phyloP scores from a whole-genome alignment of 2,329 filamentous ascomycete genomes.

The Aspergillus puulaauensis region DNA sequence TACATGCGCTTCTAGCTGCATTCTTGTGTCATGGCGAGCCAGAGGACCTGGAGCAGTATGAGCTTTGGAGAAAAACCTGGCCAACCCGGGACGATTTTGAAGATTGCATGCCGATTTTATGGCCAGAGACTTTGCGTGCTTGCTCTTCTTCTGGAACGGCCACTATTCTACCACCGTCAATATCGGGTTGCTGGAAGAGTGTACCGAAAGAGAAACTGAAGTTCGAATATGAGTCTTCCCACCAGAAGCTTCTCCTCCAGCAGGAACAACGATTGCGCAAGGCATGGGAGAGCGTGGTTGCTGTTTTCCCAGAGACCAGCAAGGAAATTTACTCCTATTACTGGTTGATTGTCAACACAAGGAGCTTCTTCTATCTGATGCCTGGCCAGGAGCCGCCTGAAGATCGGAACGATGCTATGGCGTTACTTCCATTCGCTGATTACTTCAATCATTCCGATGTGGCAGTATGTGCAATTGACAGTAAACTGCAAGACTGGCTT shows the following conservation, averaged over 20 bases:
- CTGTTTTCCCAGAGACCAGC: slow-evolving; percentile 44
- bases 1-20: slow-evolving; percentile 73
- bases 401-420: slow-evolving; percentile 47
- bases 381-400: slow-evolving; percentile 37
- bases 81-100: slow-evolving; percentile 63
- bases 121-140: slow-evolving; percentile 45
- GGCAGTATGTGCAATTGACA: slow-evolving; percentile 30
- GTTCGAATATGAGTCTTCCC: slow-evolving; percentile 28
- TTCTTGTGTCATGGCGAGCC: slow-evolving; percentile 56
- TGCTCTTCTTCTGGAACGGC: not conserved
- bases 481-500: not conserved
- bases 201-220: slow-evolving; percentile 23
- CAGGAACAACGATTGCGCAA: slow-evolving; percentile 55
- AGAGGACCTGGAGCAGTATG: slow-evolving; percentile 50
- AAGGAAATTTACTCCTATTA: slow-evolving; percentile 52
- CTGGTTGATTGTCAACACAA: slow-evolving; percentile 62
- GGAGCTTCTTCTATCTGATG: slow-evolving; percentile 59
- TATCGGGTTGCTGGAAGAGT: slow-evolving; percentile 38
- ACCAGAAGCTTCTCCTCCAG: slow-evolving; percentile 41
- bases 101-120: slow-evolving; percentile 57
- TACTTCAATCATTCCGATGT: slow-evolving; percentile 49
- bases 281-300: slow-evolving; percentile 50
- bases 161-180: slow-evolving; percentile 34
- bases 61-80: slow-evolving; percentile 66
- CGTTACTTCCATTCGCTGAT: slow-evolving; percentile 47